phyloP scores from a whole-genome alignment of 225 moss, liverwort and hornwort genomes.

The Asterella californica region DNA sequence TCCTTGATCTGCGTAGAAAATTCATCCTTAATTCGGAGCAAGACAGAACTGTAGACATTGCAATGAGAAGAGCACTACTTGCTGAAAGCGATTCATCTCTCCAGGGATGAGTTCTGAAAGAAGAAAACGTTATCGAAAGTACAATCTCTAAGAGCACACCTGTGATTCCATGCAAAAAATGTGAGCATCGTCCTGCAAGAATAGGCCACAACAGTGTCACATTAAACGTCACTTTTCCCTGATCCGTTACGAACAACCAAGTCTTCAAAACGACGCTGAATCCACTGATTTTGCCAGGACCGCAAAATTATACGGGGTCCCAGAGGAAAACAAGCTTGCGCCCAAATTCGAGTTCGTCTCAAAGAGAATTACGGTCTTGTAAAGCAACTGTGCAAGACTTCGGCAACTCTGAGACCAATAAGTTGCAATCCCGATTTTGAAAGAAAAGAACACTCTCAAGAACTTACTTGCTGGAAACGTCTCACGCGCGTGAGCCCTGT shows the following conservation, averaged over 20 bases:
- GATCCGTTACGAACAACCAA: neutral
- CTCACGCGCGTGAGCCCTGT: slow-evolving; percentile 92
- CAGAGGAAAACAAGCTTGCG: neutral
- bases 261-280: neutral
- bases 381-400: neutral
- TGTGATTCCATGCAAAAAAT: slow-evolving; percentile 96
- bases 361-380: too few relatives aligned
- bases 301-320: neutral
- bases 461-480: slow-evolving; percentile 72
- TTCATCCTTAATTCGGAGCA: neutral
- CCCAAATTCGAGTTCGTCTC: neutral
- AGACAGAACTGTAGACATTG: neutral
- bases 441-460: neutral
- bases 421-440: neutral
- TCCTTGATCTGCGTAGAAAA: slow-evolving; percentile 46
- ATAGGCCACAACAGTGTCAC: neutral
- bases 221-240: neutral
- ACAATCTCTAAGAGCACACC: slow-evolving; percentile 25
- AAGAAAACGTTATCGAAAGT: neutral
- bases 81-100: neutral
- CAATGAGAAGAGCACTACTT: neutral
- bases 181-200: slow-evolving; percentile 79
- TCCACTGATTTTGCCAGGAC: neutral
- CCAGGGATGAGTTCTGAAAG: neutral
- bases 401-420: neutral